phyloP scores from a whole-genome alignment of 441 rosid genomes.

The Erodium texanum region DNA sequence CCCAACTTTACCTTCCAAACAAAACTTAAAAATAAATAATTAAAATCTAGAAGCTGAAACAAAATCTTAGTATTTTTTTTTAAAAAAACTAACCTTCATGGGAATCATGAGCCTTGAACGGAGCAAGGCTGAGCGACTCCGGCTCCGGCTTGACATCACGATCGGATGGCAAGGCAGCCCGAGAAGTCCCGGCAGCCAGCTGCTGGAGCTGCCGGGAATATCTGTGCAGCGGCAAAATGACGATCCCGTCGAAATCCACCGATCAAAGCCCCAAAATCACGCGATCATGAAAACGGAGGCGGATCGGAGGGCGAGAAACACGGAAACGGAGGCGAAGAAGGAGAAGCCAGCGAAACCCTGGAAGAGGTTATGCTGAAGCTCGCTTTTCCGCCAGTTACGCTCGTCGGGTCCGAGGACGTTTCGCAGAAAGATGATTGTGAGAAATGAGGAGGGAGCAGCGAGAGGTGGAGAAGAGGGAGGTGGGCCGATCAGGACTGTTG shows the following conservation, averaged over 20 bases:
- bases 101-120: constrained; percentile 43
- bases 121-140: constrained; percentile 35
- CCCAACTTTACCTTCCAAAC: no score
- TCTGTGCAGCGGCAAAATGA: no score
- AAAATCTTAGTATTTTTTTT: background rate
- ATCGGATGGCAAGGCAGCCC: constrained; percentile 26
- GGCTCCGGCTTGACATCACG: constrained; percentile 51
- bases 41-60: background rate
- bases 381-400: background rate
- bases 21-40: no score
- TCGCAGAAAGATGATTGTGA: background rate
- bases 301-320: no score
- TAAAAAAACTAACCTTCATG: constrained; percentile 35
- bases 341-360: background rate
- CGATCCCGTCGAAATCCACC: background rate
- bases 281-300: no score
- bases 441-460: background rate
- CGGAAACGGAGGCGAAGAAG: background rate
- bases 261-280: no score
- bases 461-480: background rate
- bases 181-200: constrained; percentile 27
- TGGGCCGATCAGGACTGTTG: background rate
- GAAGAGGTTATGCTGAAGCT: background rate
- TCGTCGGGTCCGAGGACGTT: background rate
- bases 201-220: background rate